A percentile compares a stretch with the other conserved stretches of the same genome.
These are phyloP conservation scores for Didymella sp. DNA, from an alignment of 2,329 filamentous ascomycete genomes.

Conservation along the genomic window DNA sequence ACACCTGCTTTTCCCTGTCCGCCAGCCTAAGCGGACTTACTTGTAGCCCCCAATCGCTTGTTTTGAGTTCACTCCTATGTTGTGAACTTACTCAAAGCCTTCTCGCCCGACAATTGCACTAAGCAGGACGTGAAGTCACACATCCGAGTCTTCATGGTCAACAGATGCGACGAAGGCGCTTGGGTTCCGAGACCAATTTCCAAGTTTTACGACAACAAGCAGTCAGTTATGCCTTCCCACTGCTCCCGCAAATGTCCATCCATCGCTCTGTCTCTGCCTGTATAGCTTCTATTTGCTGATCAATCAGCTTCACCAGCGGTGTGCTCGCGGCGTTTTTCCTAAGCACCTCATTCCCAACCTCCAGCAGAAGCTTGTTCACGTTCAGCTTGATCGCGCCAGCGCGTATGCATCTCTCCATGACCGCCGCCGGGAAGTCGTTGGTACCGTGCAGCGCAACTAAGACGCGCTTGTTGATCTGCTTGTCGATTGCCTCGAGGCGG, in stretches of 20 bases:
- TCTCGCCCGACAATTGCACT: too few species aligned
- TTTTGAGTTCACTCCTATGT: too few species aligned
- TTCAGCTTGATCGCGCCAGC: slow-evolving; percentile 64
- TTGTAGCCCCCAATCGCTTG: too few species aligned
- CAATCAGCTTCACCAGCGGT: slow-evolving; percentile 51
- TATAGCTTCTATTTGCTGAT: slow-evolving; percentile 55
- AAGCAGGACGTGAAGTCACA: too few species aligned
- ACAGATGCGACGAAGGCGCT: too few species aligned
- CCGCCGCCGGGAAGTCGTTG: slow-evolving; percentile 60
- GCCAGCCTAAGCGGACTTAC: too few species aligned
- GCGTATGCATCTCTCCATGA: slow-evolving; percentile 60
- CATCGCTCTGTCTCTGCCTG: slow-evolving; percentile 55
- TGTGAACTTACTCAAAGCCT: too few species aligned
- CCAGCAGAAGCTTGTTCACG: slow-evolving; percentile 62
- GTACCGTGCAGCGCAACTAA: slow-evolving; percentile 64
- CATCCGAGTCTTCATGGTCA: too few species aligned
- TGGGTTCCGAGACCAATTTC: too few species aligned
- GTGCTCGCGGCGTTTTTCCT: slow-evolving; percentile 47
- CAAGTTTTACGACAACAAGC: too few species aligned
- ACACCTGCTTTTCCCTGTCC: too few species aligned
- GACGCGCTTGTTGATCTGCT: slow-evolving; percentile 51
- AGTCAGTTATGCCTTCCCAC: slow-evolving; percentile 55
- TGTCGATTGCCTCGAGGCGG: slow-evolving; percentile 39
- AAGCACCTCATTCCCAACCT: slow-evolving; percentile 55
- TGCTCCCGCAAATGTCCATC: slow-evolving; percentile 58